Conservation (phyloP, 305 asterid genomes). For the Fraxinus velutina region DNA sequence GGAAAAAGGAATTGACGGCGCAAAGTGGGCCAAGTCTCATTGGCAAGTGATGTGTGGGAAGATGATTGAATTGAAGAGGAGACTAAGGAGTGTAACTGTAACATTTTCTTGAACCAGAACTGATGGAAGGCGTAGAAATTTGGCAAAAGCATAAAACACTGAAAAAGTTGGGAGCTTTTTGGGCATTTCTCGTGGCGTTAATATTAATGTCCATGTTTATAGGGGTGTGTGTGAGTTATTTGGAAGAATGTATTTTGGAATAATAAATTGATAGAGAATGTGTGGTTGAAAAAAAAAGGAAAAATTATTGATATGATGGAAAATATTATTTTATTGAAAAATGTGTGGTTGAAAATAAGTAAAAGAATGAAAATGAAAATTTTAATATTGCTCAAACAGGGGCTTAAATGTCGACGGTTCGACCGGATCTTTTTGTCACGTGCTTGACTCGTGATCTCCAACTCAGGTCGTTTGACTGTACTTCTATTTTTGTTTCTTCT, state of each 20-base stretch:
- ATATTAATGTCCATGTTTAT: conserved; percentile 16
- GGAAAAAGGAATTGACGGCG: conserved; percentile 27
- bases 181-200: conserved; percentile 17
- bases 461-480: too few relatives aligned
- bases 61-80: conserved; percentile 25
- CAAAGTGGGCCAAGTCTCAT: conserved; percentile 4
- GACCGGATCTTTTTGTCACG: neutral
- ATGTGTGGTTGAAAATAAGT: too few relatives aligned
- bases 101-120: conserved; percentile 28
- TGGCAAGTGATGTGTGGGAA: conserved; percentile 23
- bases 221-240: too few relatives aligned
- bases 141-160: neutral
- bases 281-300: too few relatives aligned
- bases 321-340: too few relatives aligned
- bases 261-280: too few relatives aligned
- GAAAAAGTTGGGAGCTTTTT: neutral
- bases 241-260: too few relatives aligned
- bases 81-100: conserved; percentile 28
- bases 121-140: neutral
- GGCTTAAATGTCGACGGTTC: conserved; percentile 2
- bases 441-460: neutral
- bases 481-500: neutral
- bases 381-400: too few relatives aligned
- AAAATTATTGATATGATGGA: too few relatives aligned
- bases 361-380: too few relatives aligned